Evolutionary conservation across 2,329 filamentous ascomycete species (phyloP).

Genomic region (Exophiala mesophila): DNA sequence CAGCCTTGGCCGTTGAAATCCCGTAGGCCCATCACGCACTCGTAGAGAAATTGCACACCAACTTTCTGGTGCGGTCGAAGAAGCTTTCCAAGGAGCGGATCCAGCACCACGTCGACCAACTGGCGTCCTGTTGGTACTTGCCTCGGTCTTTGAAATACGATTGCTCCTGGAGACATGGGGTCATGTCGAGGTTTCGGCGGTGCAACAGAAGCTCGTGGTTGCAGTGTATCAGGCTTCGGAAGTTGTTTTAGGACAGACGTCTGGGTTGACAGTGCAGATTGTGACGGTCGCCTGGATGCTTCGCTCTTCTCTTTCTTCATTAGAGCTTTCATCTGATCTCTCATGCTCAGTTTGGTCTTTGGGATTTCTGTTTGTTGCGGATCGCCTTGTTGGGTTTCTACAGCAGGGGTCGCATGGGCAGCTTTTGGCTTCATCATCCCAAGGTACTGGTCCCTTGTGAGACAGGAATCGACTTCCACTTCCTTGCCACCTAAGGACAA

Average conservation of each 20-base stretch:
- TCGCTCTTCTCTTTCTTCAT: conserved; percentile 31
- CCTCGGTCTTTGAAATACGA: conserved; percentile 62
- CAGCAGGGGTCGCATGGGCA: conserved; percentile 9
- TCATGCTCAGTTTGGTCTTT: conserved; percentile 27
- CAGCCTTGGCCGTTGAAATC: conserved; percentile 62
- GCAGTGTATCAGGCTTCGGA: conserved; percentile 49
- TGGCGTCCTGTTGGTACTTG: conserved; percentile 56
- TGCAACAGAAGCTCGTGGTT: conserved; percentile 43
- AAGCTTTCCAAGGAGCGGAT: conserved; percentile 59
- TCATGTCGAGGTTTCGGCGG: conserved; percentile 61
- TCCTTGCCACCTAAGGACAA: conserved; percentile 64
- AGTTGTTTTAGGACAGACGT: conserved; percentile 56
- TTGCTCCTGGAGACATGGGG: conserved; percentile 52
- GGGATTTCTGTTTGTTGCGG: conserved; percentile 21
- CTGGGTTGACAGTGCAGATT: conserved; percentile 27
- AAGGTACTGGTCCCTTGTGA: conserved; percentile 33
- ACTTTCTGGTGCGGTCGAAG: conserved; percentile 64
- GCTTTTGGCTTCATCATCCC: conserved; percentile 3
- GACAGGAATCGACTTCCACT: conserved; percentile 60
- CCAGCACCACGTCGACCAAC: conserved; percentile 67
- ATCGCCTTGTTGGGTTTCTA: conserved; percentile 23
- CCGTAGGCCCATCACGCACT: conserved; percentile 70
- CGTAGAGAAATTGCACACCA: conserved; percentile 67
- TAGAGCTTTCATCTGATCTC: conserved; percentile 26
- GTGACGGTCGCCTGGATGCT: conserved; percentile 31